These are phyloP conservation scores for Xylariales sp. DNA, from an alignment of 2,329 filamentous ascomycete species.

Conservation along the genomic window DNA sequence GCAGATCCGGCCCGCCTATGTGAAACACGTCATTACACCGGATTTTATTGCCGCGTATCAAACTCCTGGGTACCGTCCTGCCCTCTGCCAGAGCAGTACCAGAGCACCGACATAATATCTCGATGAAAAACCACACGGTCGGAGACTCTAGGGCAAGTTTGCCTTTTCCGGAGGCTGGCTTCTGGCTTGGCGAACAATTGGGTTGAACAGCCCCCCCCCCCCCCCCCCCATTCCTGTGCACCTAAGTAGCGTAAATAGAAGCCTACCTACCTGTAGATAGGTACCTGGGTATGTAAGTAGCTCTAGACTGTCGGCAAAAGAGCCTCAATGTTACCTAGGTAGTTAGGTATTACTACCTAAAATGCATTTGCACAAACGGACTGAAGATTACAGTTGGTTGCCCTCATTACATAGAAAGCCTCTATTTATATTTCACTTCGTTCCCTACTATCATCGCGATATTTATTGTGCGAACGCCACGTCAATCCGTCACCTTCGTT, in stretches of 20 bases:
- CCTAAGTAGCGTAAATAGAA: too few species aligned
- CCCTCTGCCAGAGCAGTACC: background rate
- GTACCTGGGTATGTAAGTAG: too few species aligned
- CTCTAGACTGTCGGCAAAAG: too few species aligned
- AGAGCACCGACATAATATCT: background rate
- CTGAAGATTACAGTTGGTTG: background rate
- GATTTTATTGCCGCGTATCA: slow-evolving; percentile 35
- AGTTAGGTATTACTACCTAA: too few species aligned
- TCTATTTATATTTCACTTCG: too few species aligned
- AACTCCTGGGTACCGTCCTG: background rate
- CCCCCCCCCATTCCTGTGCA: too few species aligned
- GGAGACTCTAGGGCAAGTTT: background rate
- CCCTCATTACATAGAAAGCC: background rate
- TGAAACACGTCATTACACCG: slow-evolving; percentile 44
- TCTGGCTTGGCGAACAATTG: background rate
- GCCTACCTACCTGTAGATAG: too few species aligned
- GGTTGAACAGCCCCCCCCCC: too few species aligned
- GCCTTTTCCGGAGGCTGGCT: background rate
- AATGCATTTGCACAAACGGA: background rate
- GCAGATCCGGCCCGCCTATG: slow-evolving; percentile 43
- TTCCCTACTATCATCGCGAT: too few species aligned
- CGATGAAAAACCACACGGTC: background rate
- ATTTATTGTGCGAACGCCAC: too few species aligned
- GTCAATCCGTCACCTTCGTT: too few species aligned
- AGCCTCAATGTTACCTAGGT: too few species aligned